Percentiles rank a stretch among this genome's conserved stretches.
These are phyloP conservation scores for Globisporangium solare DNA, from an alignment of 352 stramenopile genomes.

Conservation along the genomic window DNA sequence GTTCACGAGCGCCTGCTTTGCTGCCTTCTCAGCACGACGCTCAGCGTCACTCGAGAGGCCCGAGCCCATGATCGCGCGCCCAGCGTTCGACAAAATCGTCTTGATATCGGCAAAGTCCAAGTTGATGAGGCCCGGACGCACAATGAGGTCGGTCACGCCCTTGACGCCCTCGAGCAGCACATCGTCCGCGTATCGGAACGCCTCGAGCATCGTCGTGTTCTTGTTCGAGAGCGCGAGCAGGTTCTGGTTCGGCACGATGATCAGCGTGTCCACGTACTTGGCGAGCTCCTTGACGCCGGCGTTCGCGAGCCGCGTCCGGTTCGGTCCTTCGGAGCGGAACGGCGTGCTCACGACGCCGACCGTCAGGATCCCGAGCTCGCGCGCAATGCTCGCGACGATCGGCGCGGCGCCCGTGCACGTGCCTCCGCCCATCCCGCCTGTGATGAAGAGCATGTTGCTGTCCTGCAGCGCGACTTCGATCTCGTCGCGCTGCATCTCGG, in stretches of 20 bases:
- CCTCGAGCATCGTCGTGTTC: slow-evolving; percentile 91
- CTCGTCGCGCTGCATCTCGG: slow-evolving; percentile 85
- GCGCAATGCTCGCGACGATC: slow-evolving; percentile 91
- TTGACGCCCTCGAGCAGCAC: slow-evolving; percentile 95
- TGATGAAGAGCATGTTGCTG: slow-evolving; percentile 96
- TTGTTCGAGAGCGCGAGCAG: slow-evolving; percentile 90
- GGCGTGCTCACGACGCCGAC: slow-evolving; percentile 96
- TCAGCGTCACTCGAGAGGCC: slow-evolving; percentile 68
- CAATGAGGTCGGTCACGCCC: slow-evolving; percentile 94
- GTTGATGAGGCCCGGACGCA: slow-evolving; percentile 96
- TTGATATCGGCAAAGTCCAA: slow-evolving; percentile 97
- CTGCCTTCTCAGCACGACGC: slow-evolving; percentile 81
- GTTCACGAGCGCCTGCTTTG: slow-evolving; percentile 93
- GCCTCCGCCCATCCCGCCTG: slow-evolving; percentile 92
- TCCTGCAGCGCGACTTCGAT: slow-evolving; percentile 88
- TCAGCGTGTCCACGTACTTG: slow-evolving; percentile 94
- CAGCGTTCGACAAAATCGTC: slow-evolving; percentile 92
- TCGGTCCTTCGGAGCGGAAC: slow-evolving; percentile 94
- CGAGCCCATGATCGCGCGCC: slow-evolving; percentile 95
- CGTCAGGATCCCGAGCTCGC: slow-evolving; percentile 91
- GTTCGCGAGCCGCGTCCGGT: slow-evolving; percentile 91
- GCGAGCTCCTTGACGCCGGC: slow-evolving; percentile 90
- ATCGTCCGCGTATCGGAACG: slow-evolving; percentile 93
- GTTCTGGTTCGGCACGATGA: slow-evolving; percentile 97
- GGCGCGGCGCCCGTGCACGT: slow-evolving; percentile 91